These are phyloP conservation scores for Schizophyllum commune DNA, from an alignment of 1,284 basidiomycete genomes.

Conservation along the genomic window DNA sequence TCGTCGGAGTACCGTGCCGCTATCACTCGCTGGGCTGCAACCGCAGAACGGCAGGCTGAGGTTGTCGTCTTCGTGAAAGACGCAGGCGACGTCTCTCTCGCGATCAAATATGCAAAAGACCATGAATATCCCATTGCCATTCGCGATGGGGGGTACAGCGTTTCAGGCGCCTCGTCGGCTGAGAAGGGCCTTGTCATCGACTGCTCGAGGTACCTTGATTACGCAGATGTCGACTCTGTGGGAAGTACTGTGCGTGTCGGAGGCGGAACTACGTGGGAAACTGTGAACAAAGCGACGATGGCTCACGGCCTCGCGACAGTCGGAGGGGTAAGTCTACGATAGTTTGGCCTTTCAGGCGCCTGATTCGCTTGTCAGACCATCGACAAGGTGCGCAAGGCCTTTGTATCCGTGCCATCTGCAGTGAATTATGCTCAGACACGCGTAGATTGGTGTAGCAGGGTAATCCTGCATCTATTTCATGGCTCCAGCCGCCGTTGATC, in stretches of 20 bases:
- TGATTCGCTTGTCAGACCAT: slow-evolving; percentile 1
- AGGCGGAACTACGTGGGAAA: slow-evolving; percentile 6
- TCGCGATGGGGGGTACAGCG: slow-evolving; percentile 45
- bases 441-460: too few species aligned
- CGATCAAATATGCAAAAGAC: slow-evolving; percentile 29
- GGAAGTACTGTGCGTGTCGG: slow-evolving; percentile 14
- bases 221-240: slow-evolving; percentile 33
- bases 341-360: background rate
- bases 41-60: too few species aligned
- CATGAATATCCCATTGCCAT: slow-evolving; percentile 36
- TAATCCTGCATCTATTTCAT: too few species aligned
- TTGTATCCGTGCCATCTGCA: too few species aligned
- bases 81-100: slow-evolving; percentile 20
- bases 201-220: slow-evolving; percentile 36
- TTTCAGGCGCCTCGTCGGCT: slow-evolving; percentile 39
- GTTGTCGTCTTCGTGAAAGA: background rate
- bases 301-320: slow-evolving; percentile 41
- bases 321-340: slow-evolving; percentile 22
- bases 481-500: too few species aligned
- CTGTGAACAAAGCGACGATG: slow-evolving; percentile 40
- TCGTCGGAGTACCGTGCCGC: too few species aligned
- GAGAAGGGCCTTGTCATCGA: slow-evolving; percentile 51
- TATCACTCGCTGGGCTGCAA: too few species aligned
- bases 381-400: slow-evolving; percentile 45
- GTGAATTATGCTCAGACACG: too few species aligned